Conservation (phyloP, 2,329 filamentous ascomycete species). For the Trichophyton rubrum region DNA sequence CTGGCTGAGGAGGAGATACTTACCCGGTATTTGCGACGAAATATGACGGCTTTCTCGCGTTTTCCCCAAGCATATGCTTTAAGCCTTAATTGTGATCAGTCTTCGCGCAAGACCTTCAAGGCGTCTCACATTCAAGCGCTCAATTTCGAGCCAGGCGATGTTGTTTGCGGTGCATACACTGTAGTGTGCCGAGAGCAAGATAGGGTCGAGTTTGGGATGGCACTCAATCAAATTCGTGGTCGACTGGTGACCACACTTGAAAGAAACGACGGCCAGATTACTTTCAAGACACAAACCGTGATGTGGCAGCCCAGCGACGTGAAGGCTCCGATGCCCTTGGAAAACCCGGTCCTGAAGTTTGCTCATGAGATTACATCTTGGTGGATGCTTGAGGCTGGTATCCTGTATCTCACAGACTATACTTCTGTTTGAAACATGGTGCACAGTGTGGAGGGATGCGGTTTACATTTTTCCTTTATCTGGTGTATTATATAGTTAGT, state of each 20-base stretch:
- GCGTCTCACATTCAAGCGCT: slow-evolving; percentile 17
- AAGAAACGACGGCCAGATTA: background rate
- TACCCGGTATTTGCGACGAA: slow-evolving; percentile 22
- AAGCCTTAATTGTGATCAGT: slow-evolving; percentile 13
- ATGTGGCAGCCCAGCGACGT: background rate
- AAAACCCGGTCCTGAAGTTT: slow-evolving; percentile 19
- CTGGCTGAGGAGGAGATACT: slow-evolving; percentile 16
- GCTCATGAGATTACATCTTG: slow-evolving; percentile 25
- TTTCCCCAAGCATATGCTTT: slow-evolving; percentile 24
- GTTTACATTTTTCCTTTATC: background rate
- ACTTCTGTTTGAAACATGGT: background rate
- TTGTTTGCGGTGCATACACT: slow-evolving; percentile 24
- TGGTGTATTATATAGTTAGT: background rate
- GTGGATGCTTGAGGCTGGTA: slow-evolving; percentile 21
- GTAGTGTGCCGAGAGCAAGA: slow-evolving; percentile 17
- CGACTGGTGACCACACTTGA: background rate
- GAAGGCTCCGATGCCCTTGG: slow-evolving; percentile 14
- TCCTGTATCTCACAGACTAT: slow-evolving; percentile 1
- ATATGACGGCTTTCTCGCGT: slow-evolving; percentile 23
- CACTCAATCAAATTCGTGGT: slow-evolving; percentile 1
- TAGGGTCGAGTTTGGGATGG: slow-evolving; percentile 24
- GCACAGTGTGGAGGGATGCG: background rate
- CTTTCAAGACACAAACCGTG: background rate
- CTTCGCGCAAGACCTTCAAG: slow-evolving; percentile 18
- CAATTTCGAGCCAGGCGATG: slow-evolving; percentile 21